Conservation (phyloP, 768 basidiomycete genomes). For the Chalciporus chontae region DNA sequence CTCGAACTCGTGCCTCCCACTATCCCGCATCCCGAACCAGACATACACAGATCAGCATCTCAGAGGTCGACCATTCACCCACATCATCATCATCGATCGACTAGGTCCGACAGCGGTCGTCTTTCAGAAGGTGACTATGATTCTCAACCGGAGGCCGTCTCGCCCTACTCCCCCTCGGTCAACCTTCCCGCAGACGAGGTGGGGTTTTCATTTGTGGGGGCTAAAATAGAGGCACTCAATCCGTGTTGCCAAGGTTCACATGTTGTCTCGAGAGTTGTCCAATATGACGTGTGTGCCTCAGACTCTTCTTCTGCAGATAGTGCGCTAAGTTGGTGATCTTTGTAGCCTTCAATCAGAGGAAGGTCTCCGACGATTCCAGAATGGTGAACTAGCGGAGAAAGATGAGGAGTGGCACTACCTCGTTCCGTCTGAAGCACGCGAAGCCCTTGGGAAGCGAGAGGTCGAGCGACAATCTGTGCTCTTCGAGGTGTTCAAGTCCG, state of each 20-base stretch:
- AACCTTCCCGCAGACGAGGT: conserved; percentile 37
- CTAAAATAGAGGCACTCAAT: conserved; percentile 5
- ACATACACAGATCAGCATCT: conserved; percentile 46
- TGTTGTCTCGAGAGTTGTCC: conserved; percentile 34
- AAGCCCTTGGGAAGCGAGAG: conserved; percentile 70
- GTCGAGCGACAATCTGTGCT: conserved; percentile 82
- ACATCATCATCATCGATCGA: conserved; percentile 35
- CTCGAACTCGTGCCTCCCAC: conserved; percentile 25
- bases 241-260: conserved; percentile 18
- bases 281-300: conserved; percentile 37
- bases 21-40: conserved; percentile 51
- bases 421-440: conserved; percentile 67
- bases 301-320: not conserved
- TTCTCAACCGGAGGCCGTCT: conserved; percentile 21
- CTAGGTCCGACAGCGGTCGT: conserved; percentile 36
- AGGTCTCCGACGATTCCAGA: conserved; percentile 63
- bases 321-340: conserved; percentile 6
- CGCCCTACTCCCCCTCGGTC: conserved; percentile 34
- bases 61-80: conserved; percentile 27
- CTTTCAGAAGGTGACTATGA: conserved; percentile 12
- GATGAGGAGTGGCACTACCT: conserved; percentile 84
- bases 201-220: conserved; percentile 30
- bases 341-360: conserved; percentile 61
- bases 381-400: conserved; percentile 56
- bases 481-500: conserved; percentile 88